Percentiles rank a stretch among this genome's conserved stretches.
Conservation (phyloP, 495 filamentous ascomycete species). For the Apiosordaria backusii region DNA sequence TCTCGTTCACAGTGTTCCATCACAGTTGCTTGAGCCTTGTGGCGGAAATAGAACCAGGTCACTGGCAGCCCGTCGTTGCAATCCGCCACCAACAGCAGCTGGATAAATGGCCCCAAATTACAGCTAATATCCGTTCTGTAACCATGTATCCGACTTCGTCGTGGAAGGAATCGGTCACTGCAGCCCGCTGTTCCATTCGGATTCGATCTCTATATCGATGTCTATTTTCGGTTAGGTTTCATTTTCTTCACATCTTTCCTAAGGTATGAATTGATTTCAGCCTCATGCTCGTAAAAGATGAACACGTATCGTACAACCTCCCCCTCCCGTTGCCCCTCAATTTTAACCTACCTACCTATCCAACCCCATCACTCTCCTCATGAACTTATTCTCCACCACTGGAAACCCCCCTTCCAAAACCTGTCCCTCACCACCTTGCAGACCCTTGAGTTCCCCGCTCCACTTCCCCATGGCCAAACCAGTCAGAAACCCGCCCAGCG, state of each 20-base stretch:
- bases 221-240: too few species aligned
- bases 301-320: too few species aligned
- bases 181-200: neutral
- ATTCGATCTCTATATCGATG: too few species aligned
- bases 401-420: slow-evolving; percentile 39
- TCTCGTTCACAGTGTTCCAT: neutral
- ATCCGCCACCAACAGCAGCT: neutral
- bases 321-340: too few species aligned
- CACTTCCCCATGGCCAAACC: slow-evolving; percentile 57
- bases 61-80: neutral
- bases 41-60: neutral
- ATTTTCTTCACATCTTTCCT: too few species aligned
- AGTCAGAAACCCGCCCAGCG: slow-evolving; percentile 41
- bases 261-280: too few species aligned
- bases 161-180: neutral
- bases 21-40: too few species aligned
- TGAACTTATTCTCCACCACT: slow-evolving; percentile 46
- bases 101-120: neutral
- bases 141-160: neutral
- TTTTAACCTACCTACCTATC: slow-evolving; percentile 5
- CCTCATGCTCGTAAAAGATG: too few species aligned
- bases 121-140: neutral
- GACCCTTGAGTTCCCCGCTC: slow-evolving; percentile 43
- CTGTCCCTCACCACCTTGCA: slow-evolving; percentile 43
- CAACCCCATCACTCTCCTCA: slow-evolving; percentile 46